Evolutionary conservation across 331 rosid species (phyloP).

Genomic region (Erythrophleum ivorense): DNA sequence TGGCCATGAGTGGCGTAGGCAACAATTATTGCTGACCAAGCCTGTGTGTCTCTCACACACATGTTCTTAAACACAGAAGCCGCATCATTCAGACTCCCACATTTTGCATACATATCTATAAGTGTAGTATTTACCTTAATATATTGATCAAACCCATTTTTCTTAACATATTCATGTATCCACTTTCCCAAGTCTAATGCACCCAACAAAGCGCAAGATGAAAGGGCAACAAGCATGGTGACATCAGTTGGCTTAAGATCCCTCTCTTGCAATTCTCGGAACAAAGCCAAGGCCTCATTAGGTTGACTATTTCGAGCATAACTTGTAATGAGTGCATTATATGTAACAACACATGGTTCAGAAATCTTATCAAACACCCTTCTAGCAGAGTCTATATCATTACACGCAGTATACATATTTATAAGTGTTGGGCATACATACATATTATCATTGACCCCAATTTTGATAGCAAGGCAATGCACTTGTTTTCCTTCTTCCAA

Average conservation of each 20-base stretch:
- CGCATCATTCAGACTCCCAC: constrained; percentile 81
- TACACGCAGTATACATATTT: constrained; percentile 68
- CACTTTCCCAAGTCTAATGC: constrained; percentile 81
- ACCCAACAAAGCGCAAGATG: constrained; percentile 76
- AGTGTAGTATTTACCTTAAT: constrained; percentile 89
- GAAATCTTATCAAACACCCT: constrained; percentile 70
- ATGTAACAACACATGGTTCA: constrained; percentile 72
- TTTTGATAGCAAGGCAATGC: constrained; percentile 72
- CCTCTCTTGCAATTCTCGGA: constrained; percentile 72
- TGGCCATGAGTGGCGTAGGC: constrained; percentile 83
- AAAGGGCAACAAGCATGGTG: constrained; percentile 77
- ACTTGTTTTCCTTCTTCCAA: constrained; percentile 72
- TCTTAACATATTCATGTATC: constrained; percentile 85
- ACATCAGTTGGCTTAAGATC: constrained; percentile 77
- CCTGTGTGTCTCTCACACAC: constrained; percentile 74
- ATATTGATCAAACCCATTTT: constrained; percentile 62
- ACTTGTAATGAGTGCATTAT: constrained; percentile 73
- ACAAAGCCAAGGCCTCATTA: constrained; percentile 82
- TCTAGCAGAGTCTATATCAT: constrained; percentile 62
- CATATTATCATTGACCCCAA: constrained; percentile 48
- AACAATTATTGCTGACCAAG: constrained; percentile 83
- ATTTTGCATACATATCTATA: constrained; percentile 82
- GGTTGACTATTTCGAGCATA: constrained; percentile 73
- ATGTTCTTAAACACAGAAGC: constrained; percentile 65
- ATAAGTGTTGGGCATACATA: constrained; percentile 77